A percentile compares a stretch with the other conserved stretches of the same genome.
phyloP scores from a whole-genome alignment of 2,329 filamentous ascomycete genomes.

The Diplocarpon mali region DNA sequence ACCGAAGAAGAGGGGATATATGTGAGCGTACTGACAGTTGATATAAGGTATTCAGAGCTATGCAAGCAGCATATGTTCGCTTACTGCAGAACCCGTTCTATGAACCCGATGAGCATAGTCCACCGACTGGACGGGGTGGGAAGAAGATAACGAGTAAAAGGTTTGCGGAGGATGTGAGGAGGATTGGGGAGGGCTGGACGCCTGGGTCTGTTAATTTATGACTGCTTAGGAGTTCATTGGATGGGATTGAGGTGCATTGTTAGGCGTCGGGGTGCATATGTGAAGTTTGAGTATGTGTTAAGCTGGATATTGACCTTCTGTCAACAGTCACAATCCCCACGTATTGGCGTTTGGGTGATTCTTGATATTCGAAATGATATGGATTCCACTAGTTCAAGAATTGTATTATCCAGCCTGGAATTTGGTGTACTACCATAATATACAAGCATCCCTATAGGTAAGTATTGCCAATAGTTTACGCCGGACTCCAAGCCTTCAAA shows the following conservation, averaged over 20 bases:
- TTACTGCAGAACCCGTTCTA: conserved; percentile 93
- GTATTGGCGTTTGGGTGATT: too few species aligned
- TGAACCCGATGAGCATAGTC: conserved; percentile 72
- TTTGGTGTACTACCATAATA: too few species aligned
- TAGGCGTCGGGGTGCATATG: conserved; percentile 1
- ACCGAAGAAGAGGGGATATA: too few species aligned
- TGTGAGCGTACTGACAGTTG: conserved; percentile 8
- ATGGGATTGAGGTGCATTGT: conserved; percentile 3
- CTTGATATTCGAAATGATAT: too few species aligned
- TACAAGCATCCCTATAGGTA: too few species aligned
- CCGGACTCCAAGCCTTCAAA: too few species aligned
- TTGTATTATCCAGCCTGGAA: too few species aligned
- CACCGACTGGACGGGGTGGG: conserved; percentile 40
- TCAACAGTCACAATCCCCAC: too few species aligned
- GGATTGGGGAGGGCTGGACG: conserved; percentile 77
- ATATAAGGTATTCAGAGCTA: conserved; percentile 66
- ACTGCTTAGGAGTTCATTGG: too few species aligned
- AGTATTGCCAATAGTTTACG: too few species aligned
- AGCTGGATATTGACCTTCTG: too few species aligned
- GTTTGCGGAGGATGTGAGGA: conserved; percentile 73
- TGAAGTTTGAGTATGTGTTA: not conserved
- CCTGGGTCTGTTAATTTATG: conserved; percentile 44
- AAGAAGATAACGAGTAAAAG: conserved; percentile 69
- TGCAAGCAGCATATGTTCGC: conserved; percentile 85
- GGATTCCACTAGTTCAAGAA: too few species aligned